Evolutionary conservation across 2,329 filamentous ascomycete species (phyloP).

Genomic region (Scedosporium dehoogii): DNA sequence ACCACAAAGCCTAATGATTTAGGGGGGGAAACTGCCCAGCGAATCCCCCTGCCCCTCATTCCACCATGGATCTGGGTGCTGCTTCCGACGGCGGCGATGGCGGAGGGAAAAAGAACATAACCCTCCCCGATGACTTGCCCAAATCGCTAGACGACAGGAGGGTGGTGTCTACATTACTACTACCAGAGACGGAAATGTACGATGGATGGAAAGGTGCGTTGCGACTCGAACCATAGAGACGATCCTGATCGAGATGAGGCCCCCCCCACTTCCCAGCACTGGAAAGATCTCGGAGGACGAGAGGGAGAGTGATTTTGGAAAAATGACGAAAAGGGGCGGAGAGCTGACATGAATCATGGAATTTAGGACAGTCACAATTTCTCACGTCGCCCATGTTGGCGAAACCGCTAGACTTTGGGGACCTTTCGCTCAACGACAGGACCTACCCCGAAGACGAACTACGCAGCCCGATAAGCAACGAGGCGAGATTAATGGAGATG

Average conservation of each 20-base stretch:
- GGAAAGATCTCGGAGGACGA: not conserved
- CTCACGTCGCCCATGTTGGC: constrained; percentile 77
- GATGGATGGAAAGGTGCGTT: constrained; percentile 89
- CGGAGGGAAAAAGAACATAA: constrained; percentile 30
- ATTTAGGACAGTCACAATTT: constrained; percentile 84
- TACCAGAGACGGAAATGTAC: constrained; percentile 89
- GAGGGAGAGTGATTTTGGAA: not conserved
- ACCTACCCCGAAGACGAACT: constrained; percentile 55
- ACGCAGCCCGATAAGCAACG: constrained; percentile 60
- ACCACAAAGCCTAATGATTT: constrained; percentile 3
- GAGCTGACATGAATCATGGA: not conserved
- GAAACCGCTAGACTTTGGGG: constrained; percentile 72
- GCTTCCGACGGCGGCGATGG: constrained; percentile 26
- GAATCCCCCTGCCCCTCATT: constrained; percentile 24
- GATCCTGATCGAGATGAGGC: not conserved
- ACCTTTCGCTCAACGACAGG: constrained; percentile 71
- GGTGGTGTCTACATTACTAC: constrained; percentile 53
- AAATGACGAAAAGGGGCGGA: not conserved
- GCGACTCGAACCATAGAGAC: constrained; percentile 1
- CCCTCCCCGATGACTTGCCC: constrained; percentile 75
- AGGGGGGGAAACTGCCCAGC: constrained; percentile 9
- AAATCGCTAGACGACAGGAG: constrained; percentile 85
- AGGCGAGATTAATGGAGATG: constrained; percentile 89
- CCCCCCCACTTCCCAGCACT: constrained; percentile 3
- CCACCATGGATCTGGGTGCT: constrained; percentile 50